Percentiles rank a stretch among this genome's conserved stretches.
Conservation (phyloP, 106 monocot genomes). For the Agapanthus africanus region DNA sequence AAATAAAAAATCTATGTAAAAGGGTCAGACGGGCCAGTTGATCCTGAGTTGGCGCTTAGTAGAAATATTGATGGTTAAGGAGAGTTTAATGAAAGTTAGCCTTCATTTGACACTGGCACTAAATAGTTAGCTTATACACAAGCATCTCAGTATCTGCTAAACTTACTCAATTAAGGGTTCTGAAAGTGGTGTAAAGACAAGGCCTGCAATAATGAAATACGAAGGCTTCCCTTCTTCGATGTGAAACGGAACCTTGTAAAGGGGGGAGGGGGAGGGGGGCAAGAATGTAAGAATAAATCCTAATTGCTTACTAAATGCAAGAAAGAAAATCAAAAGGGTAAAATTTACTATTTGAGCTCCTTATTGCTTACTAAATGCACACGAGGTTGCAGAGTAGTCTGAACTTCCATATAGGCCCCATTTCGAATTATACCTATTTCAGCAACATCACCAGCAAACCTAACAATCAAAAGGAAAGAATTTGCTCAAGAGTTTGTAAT, state of each 20-base stretch:
- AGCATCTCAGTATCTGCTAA: neutral
- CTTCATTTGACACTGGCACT: neutral
- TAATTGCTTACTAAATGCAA: too few relatives aligned
- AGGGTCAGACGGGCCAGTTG: too few relatives aligned
- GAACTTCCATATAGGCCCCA: constrained; percentile 58
- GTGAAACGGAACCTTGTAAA: constrained; percentile 74
- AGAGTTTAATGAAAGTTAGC: too few relatives aligned
- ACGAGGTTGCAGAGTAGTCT: constrained; percentile 57
- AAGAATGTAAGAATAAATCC: neutral
- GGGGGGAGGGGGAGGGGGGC: neutral
- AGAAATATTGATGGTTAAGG: too few relatives aligned
- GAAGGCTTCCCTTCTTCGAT: constrained; percentile 89
- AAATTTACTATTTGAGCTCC: neutral
- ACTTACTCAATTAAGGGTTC: constrained; percentile 94
- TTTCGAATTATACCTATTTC: constrained; percentile 76
- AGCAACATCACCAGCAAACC: constrained; percentile 81
- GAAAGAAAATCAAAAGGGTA: neutral
- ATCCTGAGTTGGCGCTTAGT: too few relatives aligned
- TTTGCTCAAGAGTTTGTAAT: neutral
- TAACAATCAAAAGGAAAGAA: constrained; percentile 14
- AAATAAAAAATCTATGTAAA: too few relatives aligned
- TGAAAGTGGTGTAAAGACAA: constrained; percentile 96
- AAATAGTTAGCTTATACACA: neutral
- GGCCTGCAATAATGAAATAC: constrained; percentile 91
- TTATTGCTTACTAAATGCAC: constrained; percentile 65